These are phyloP conservation scores for Ligustrum vulgare DNA, from an alignment of 257 asterid genomes.

Conservation along the genomic window DNA sequence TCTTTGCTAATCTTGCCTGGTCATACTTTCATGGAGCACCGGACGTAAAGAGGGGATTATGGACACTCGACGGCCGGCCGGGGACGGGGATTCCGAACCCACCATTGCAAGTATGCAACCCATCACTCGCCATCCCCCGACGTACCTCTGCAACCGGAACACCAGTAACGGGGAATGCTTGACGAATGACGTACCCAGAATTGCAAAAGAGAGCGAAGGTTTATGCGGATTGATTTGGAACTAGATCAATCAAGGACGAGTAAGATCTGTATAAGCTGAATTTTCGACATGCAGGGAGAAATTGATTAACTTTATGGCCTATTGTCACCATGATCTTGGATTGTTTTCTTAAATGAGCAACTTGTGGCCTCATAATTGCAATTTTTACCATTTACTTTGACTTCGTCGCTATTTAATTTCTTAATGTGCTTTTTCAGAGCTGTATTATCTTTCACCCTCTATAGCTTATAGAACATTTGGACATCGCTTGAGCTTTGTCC, in stretches of 20 bases:
- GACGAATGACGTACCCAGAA: neutral
- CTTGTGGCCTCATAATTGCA: neutral
- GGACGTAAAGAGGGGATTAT: too few relatives aligned
- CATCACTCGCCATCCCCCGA: too few relatives aligned
- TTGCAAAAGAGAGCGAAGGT: neutral
- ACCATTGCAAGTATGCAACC: too few relatives aligned
- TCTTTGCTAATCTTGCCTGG: too few relatives aligned
- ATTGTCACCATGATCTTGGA: neutral
- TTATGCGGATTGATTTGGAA: neutral
- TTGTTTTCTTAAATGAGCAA: neutral
- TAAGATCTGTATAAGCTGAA: neutral
- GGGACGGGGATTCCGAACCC: too few relatives aligned
- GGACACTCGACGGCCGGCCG: too few relatives aligned
- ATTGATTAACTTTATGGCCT: neutral
- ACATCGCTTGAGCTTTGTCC: too few relatives aligned
- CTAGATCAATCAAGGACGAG: neutral
- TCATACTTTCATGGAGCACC: too few relatives aligned
- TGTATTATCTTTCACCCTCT: too few relatives aligned
- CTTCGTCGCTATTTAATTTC: too few relatives aligned
- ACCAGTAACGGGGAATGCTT: neutral
- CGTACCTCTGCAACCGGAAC: neutral
- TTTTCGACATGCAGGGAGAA: neutral
- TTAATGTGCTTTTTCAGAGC: too few relatives aligned
- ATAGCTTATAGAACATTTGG: too few relatives aligned
- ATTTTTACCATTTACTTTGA: neutral